Evolutionary conservation across 2,329 filamentous ascomycete genomes (phyloP).

Genomic region (Xylaria polymorpha): DNA sequence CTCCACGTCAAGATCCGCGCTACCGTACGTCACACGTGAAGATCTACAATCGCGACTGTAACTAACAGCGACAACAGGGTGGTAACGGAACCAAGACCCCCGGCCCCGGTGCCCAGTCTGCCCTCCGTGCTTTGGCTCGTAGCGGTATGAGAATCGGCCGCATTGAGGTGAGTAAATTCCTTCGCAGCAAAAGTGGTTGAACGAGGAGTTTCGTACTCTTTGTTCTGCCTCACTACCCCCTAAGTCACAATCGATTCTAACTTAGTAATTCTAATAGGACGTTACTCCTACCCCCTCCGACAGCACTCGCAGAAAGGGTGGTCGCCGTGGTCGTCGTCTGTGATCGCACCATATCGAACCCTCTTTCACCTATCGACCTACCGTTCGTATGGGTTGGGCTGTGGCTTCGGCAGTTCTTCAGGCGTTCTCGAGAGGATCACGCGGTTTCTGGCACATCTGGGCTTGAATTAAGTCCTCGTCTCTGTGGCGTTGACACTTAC

Average conservation of each 20-base stretch:
- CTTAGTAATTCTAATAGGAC: conserved; percentile 62
- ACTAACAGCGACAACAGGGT: conserved; percentile 34
- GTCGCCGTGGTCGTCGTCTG: conserved; percentile 99
- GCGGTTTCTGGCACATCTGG: conserved; percentile 55
- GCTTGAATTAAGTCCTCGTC: conserved; percentile 53
- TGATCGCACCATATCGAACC: conserved; percentile 65
- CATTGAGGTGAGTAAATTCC: conserved; percentile 70
- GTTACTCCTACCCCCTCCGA: conserved; percentile 99
- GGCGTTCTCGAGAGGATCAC: conserved; percentile 46
- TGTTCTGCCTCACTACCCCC: neutral
- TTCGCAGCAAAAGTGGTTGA: neutral
- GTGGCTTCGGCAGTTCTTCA: conserved; percentile 50
- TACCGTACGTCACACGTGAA: conserved; percentile 80
- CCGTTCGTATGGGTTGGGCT: conserved; percentile 46
- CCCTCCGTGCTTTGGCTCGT: conserved; percentile 97
- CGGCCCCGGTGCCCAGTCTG: conserved; percentile 98
- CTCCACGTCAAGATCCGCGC: conserved; percentile 99
- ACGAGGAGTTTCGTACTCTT: neutral
- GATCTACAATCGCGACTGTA: neutral
- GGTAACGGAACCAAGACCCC: conserved; percentile 99
- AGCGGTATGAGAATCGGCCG: conserved; percentile 99
- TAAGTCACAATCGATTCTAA: conserved; percentile 14
- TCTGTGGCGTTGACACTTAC: conserved; percentile 76
- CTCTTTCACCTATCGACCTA: conserved; percentile 46
- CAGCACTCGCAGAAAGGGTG: conserved; percentile 99